Evolutionary conservation across 1,284 basidiomycete genomes (phyloP).

Genomic region (Naganishia sp.): DNA sequence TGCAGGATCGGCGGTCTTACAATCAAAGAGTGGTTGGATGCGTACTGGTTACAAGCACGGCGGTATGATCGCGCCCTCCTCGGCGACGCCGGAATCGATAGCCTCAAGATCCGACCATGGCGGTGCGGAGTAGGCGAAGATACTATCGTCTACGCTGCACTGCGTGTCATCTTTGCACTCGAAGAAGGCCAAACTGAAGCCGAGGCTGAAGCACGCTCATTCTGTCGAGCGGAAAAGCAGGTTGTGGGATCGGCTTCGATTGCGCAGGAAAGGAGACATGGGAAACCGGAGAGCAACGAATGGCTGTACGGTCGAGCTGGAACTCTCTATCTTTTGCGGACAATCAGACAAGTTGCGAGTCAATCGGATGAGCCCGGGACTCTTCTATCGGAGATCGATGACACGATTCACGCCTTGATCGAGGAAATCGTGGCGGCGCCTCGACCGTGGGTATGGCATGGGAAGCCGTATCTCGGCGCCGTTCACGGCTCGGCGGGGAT

Average conservation of each 20-base stretch:
- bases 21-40: background rate
- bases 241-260: background rate
- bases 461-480: conserved; percentile 17
- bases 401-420: conserved; percentile 1
- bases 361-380: background rate
- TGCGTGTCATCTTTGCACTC: background rate
- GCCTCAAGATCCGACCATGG: conserved; percentile 3
- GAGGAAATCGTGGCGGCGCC: background rate
- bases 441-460: conserved; percentile 21
- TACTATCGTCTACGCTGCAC: conserved; percentile 8
- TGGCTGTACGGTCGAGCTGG: conserved; percentile 22
- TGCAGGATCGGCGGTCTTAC: background rate
- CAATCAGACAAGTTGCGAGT: background rate
- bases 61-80: background rate
- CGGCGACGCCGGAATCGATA: background rate
- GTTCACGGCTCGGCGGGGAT: conserved; percentile 23
- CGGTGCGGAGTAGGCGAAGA: conserved; percentile 23
- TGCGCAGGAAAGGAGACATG: conserved; percentile 7
- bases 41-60: conserved; percentile 1
- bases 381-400: conserved; percentile 1
- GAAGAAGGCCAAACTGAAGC: background rate
- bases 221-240: conserved; percentile 5
- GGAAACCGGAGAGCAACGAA: conserved; percentile 19
- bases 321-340: conserved; percentile 2
- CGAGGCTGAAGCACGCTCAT: background rate